These are phyloP conservation scores for Grosmannia clavigera DNA, from an alignment of 2,329 filamentous ascomycete species.

Conservation along the genomic window DNA sequence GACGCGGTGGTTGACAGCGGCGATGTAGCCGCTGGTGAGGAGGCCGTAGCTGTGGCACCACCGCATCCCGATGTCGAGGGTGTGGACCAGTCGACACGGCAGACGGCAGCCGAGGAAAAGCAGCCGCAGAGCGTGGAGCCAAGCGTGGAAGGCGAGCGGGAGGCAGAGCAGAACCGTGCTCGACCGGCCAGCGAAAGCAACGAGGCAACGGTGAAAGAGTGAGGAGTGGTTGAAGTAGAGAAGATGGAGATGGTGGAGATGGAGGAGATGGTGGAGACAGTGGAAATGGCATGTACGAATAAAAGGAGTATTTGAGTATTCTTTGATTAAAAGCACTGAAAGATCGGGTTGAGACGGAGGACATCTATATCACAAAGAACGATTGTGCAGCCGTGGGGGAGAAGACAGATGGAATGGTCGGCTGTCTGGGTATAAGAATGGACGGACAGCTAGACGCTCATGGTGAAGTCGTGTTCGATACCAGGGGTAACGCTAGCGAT, in stretches of 20 bases:
- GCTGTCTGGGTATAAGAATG: not conserved
- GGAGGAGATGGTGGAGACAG: not conserved
- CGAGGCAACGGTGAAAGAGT: conserved; percentile 29
- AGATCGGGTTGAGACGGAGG: not conserved
- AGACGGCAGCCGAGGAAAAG: conserved; percentile 22
- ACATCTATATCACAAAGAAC: not conserved
- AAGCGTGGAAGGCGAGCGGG: conserved; percentile 47
- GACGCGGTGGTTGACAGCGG: conserved; percentile 21
- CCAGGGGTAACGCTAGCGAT: conserved; percentile 87
- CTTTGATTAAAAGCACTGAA: not conserved
- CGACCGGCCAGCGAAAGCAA: conserved; percentile 53
- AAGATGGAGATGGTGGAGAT: not conserved
- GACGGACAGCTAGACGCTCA: conserved; percentile 55
- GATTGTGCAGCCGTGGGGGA: not conserved
- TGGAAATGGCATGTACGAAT: not conserved
- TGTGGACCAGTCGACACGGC: conserved; percentile 43
- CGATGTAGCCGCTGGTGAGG: conserved; percentile 22
- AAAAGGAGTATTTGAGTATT: not conserved
- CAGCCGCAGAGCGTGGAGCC: conserved; percentile 29
- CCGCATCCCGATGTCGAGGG: conserved; percentile 51
- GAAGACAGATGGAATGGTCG: not conserved
- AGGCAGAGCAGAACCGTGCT: conserved; percentile 39
- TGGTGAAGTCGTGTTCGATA: conserved; percentile 96
- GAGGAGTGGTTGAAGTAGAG: not conserved
- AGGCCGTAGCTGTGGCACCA: conserved; percentile 32